Evolutionary conservation across 176 grass and related monocot genomes (phyloP), one percentile per base, ranked within the genome.

Genomic region (Metroxylon sagu): DNA sequence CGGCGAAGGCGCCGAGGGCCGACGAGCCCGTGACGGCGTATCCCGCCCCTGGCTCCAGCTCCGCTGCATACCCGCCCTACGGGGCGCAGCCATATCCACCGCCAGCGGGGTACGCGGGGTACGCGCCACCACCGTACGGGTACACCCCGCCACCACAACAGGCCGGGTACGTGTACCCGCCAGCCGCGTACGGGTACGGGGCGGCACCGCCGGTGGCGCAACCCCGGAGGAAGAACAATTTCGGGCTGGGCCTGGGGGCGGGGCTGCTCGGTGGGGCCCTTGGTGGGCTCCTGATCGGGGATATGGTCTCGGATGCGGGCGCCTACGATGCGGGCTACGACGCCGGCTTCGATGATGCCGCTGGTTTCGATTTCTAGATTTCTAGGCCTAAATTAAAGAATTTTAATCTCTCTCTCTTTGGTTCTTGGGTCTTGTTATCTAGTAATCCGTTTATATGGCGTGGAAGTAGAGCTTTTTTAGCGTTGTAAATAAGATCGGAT

Each of bases 191-290:
- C 49, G 64, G 74, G 2, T 68, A 68, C 57, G 62, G 77, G 6
- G 57, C 52, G 3, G 16, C 69, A 1, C 18, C 21, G 21, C 59
- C 17, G 19, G 19, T 50, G 10, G 69, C 43, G 0, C 67, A 68
- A 54, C 71, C 61, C 17, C 14, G 54, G 14, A 61, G 39, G 72
- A 55, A 19, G 19, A 65, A 31, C 29, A 73, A 72, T 26, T 0
- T 86, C 0, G 71, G 74, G 50, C 61, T 57, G 66, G 85, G 70
- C 6, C 70, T 78, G 7, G 82, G 68, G n/a, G 74, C 75, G 6
- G 78, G 89, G n/a, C 43, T 82, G 60, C 74, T 82, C 5, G 53
- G 76, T 26, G 88, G 88, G 27, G 87, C 87, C 0, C 74, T 83
- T 50, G 74, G 84, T 51, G 81, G 85, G 23, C 77, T 86, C 54